Evolutionary conservation across 2,329 filamentous ascomycete genomes (phyloP).

Genomic region (Rutstroemia sp.): DNA sequence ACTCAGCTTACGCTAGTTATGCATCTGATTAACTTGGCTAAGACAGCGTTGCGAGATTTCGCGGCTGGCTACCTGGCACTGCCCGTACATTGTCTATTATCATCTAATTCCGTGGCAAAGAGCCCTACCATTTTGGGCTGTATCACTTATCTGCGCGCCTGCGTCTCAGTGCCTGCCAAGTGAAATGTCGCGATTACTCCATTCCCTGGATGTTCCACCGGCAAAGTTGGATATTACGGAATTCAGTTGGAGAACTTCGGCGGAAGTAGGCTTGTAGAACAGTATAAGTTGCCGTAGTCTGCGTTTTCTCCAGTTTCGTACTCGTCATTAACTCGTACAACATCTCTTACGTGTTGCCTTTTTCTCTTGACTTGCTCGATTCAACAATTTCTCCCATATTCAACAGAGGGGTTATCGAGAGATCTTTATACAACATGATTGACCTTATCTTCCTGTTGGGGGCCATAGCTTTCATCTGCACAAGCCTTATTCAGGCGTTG

Average conservation of each 20-base stretch:
- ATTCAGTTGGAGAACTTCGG: too few species aligned
- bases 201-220: too few species aligned
- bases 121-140: neutral
- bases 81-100: neutral
- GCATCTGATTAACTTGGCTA: neutral
- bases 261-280: neutral
- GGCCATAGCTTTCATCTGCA: neutral
- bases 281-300: neutral
- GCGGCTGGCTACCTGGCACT: neutral
- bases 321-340: neutral
- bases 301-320: neutral
- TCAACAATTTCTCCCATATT: neutral
- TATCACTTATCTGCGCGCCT: neutral
- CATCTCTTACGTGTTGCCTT: neutral
- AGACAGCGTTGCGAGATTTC: neutral
- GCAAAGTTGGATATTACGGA: too few species aligned
- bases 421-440: neutral
- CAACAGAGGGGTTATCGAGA: neutral
- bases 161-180: neutral
- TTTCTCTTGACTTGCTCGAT: neutral
- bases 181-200: neutral
- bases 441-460: neutral
- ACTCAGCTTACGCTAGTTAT: neutral
- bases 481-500: neutral
- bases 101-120: neutral